Evolutionary conservation across 768 basidiomycete species (phyloP).

Genomic region (Lentinus tigrinus): DNA sequence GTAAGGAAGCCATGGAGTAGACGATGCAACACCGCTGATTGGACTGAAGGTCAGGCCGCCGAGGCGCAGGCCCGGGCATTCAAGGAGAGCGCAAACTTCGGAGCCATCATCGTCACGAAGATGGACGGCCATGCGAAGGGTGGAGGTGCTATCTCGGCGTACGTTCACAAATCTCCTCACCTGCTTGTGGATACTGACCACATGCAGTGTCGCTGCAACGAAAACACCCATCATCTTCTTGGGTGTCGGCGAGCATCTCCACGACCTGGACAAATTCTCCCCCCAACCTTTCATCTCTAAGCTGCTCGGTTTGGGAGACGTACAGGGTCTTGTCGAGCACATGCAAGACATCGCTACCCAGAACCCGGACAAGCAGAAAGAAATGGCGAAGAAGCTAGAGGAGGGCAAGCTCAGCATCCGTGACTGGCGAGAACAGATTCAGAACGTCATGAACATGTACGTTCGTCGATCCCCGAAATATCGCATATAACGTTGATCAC

Average conservation of each 20-base stretch:
- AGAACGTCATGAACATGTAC: constrained; percentile 97
- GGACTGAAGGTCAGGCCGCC: constrained; percentile 79
- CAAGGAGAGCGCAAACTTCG: constrained; percentile 97
- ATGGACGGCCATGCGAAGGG: constrained; percentile 99
- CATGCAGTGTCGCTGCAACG: constrained; percentile 88
- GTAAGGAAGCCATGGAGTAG: constrained; percentile 37
- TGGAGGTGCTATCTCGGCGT: constrained; percentile 99
- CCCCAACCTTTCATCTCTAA: constrained; percentile 98
- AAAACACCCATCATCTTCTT: constrained; percentile 99
- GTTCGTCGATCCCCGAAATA: constrained; percentile 27
- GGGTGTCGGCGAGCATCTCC: constrained; percentile 96
- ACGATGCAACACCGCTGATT: no score
- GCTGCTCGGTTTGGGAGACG: constrained; percentile 90
- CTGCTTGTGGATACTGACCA: not conserved
- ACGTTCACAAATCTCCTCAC: constrained; percentile 33
- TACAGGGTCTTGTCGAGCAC: constrained; percentile 97
- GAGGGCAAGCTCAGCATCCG: constrained; percentile 96
- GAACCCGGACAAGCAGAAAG: constrained; percentile 96
- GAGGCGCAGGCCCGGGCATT: constrained; percentile 96
- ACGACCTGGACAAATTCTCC: constrained; percentile 93
- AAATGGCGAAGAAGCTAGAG: constrained; percentile 96
- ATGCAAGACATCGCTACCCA: constrained; percentile 95
- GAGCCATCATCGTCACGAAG: constrained; percentile 98
- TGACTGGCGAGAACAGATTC: constrained; percentile 97
- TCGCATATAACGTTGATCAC: constrained; percentile 11